Base-by-base conservation (phyloP, 225 moss, liverwort and hornwort genomes). In the Lunularia cruciata region DNA sequence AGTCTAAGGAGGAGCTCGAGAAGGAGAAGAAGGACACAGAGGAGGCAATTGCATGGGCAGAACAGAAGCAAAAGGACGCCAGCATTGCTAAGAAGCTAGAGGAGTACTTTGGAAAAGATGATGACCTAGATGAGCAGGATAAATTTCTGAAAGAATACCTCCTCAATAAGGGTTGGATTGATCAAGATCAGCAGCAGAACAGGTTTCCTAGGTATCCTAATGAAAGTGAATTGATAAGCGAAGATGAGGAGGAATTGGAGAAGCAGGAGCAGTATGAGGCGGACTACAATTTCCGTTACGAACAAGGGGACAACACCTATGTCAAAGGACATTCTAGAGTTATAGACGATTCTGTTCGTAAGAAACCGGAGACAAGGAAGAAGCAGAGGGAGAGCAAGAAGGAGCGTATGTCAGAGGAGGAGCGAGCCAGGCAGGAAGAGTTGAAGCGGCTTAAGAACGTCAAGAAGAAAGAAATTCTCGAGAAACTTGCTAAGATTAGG, bases 371-470 rank as follows among this genome's bases (percentile, higher is more conserved):
- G n/a, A 51, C 51, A 4, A 82, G 98, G 43, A 98, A 89, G 64
- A 78, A 80, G 13, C 84, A 84, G 47, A 81, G 98, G 73, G 76
- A 75, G 62, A 91, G 72, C n/a, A 98, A 87, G 78, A 81, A 81
- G 38, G 83, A 89, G 62, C 84, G 98, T 39, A 72, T 84, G 67
- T 74, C 72, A 19, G 91, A 88, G 69, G 89, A 87, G 64, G 84
- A 73, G 68, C 83, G 58, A 64, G 71, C 62, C 13, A 85, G 96
- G 60, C 86, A 89, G 73, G 96, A 98, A 73, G 89, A 98, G 11
- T 78, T 98, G 39, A 98, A 98, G 79, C 81, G 93, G 30, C 76
- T 98, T 22, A 98, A 98, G 73, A 98, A 98, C 51, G 63, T 98
- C 63, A 98, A 91, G 69, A 91, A 86, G 84, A 93, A 83, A 37